Percentiles rank a stretch among this genome's conserved stretches.
These are phyloP conservation scores for Castanopsis chinensis DNA, from an alignment of 306 rosid species.

Conservation along the genomic window DNA sequence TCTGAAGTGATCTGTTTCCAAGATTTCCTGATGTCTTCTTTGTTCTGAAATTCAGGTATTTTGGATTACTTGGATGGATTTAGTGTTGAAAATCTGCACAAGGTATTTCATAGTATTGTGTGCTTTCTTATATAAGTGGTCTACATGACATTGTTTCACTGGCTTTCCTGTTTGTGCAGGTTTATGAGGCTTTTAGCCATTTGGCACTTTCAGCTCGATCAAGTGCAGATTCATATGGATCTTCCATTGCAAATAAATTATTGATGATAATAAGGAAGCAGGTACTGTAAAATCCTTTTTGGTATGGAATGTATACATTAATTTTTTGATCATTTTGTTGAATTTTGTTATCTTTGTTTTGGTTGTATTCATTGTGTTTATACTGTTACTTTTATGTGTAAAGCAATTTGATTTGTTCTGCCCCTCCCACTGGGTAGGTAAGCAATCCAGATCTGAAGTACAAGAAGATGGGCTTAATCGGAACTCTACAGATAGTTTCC, in stretches of 20 bases:
- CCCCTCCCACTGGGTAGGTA: conserved; percentile 18
- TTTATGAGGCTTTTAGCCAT: conserved; percentile 43
- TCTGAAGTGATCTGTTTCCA: neutral
- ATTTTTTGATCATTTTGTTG: neutral
- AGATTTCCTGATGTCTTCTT: conserved; percentile 3
- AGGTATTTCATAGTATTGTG: conserved; percentile 20
- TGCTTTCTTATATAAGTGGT: neutral
- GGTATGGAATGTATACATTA: neutral
- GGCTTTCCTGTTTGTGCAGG: conserved; percentile 24
- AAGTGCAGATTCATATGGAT: conserved; percentile 21
- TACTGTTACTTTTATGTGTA: neutral
- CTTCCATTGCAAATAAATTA: conserved; percentile 39
- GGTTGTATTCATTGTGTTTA: neutral
- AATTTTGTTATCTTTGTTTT: neutral
- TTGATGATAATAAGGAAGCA: conserved; percentile 42
- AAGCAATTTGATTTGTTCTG: conserved; percentile 2
- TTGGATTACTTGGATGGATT: conserved; percentile 47
- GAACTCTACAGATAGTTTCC: conserved; percentile 41
- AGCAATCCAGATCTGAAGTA: conserved; percentile 37
- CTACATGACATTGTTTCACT: conserved; percentile 2
- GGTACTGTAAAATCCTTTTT: conserved; percentile 14
- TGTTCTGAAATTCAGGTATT: conserved; percentile 28
- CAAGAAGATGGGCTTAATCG: conserved; percentile 44
- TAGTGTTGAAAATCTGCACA: conserved; percentile 37
- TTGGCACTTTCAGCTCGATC: conserved; percentile 34